These are phyloP conservation scores for Sporobolomyces roseus DNA, from an alignment of 768 basidiomycete species.

Conservation along the genomic window DNA sequence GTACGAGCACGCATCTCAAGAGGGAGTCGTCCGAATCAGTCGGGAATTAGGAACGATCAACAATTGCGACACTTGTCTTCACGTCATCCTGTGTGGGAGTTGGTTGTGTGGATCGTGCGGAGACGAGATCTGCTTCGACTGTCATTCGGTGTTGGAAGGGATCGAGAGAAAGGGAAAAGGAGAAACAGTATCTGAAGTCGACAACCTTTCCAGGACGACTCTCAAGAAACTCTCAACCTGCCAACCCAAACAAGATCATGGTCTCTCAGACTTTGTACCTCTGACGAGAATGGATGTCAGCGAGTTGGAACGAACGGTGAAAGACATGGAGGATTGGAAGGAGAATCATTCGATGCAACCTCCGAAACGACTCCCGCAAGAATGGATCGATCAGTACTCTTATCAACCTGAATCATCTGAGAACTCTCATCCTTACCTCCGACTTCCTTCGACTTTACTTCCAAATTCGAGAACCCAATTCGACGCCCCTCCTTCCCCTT, in stretches of 20 bases:
- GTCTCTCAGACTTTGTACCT: slow-evolving; percentile 65
- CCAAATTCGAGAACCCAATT: slow-evolving; percentile 52
- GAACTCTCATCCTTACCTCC: slow-evolving; percentile 18
- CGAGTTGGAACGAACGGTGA: slow-evolving; percentile 65
- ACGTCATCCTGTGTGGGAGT: slow-evolving; percentile 8
- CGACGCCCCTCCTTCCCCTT: neutral
- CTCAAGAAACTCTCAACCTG: slow-evolving; percentile 17
- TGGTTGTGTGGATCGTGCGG: slow-evolving; percentile 57
- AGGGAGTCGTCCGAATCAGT: neutral
- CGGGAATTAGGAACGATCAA: neutral
- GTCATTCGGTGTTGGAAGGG: slow-evolving; percentile 59
- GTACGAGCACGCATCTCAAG: slow-evolving; percentile 14
- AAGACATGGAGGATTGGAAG: slow-evolving; percentile 64
- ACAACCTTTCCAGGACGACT: neutral
- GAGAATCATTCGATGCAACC: slow-evolving; percentile 40
- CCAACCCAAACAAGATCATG: slow-evolving; percentile 51
- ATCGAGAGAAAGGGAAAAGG: slow-evolving; percentile 35
- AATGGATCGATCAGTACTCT: slow-evolving; percentile 3
- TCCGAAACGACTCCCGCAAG: neutral
- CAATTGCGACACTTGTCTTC: slow-evolving; percentile 32
- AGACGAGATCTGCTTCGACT: slow-evolving; percentile 81
- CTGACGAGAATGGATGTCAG: slow-evolving; percentile 68
- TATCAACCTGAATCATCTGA: slow-evolving; percentile 5
- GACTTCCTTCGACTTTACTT: slow-evolving; percentile 29
- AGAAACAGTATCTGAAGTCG: slow-evolving; percentile 50